phyloP scores from a whole-genome alignment of 2,329 filamentous ascomycete genomes.

The Coniochaeta sp. region DNA sequence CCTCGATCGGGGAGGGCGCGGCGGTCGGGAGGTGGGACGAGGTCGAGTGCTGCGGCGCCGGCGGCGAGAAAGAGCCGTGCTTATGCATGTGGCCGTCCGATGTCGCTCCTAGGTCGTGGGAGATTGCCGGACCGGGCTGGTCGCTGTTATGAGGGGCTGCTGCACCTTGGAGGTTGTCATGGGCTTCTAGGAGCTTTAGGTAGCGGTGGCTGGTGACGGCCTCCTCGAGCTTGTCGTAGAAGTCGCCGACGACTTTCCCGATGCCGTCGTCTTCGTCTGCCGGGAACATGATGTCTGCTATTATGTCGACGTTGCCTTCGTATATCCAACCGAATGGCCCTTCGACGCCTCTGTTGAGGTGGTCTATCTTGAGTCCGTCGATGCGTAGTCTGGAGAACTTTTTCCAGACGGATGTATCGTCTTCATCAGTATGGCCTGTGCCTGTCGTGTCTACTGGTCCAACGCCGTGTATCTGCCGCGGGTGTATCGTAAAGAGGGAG shows the following conservation, averaged over 20 bases:
- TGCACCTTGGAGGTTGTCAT: constrained; percentile 25
- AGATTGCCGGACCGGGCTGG: constrained; percentile 1
- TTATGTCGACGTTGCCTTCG: constrained; percentile 93
- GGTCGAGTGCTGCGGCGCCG: background rate
- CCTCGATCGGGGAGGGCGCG: constrained; percentile 1
- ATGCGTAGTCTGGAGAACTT: constrained; percentile 91
- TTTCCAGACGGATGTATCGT: constrained; percentile 74
- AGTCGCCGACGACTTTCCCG: constrained; percentile 90
- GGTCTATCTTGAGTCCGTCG: constrained; percentile 89
- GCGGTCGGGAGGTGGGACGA: constrained; percentile 1
- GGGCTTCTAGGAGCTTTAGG: constrained; percentile 49
- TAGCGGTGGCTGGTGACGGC: constrained; percentile 76
- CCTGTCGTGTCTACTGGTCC: constrained; percentile 55
- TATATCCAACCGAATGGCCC: constrained; percentile 98
- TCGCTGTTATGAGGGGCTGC: no score
- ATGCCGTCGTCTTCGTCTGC: constrained; percentile 82
- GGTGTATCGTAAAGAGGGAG: constrained; percentile 94
- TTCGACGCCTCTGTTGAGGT: constrained; percentile 86
- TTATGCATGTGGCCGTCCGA: background rate
- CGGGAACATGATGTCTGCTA: constrained; percentile 92
- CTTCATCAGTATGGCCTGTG: constrained; percentile 42
- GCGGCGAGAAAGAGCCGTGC: background rate
- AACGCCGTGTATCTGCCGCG: constrained; percentile 78
- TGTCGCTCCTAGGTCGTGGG: background rate
- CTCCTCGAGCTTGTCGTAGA: constrained; percentile 93